Percentiles rank a stretch among this genome's conserved stretches.
Evolutionary conservation across 257 asterid genomes (phyloP).

Genomic region (Solanum chmielewskii): DNA sequence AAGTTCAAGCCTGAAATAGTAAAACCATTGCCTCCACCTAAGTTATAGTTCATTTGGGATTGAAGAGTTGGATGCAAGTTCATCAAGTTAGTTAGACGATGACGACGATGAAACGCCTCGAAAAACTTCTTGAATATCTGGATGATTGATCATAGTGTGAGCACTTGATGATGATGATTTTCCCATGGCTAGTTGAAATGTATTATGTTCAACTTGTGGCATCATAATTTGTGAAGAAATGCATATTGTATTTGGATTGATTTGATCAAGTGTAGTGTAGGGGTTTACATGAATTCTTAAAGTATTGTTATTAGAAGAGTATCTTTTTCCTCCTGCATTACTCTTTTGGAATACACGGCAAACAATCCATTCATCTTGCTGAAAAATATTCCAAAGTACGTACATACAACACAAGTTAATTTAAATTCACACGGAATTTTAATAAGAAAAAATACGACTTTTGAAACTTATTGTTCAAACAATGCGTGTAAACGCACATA

Average conservation of each 20-base stretch:
- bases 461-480: no score
- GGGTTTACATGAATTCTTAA: conserved; percentile 5
- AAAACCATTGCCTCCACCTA: conserved; percentile 24
- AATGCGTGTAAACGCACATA: neutral
- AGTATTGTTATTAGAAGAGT: conserved; percentile 45
- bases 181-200: conserved; percentile 23
- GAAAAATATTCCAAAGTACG: neutral
- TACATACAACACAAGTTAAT: neutral
- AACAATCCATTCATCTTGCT: conserved; percentile 97
- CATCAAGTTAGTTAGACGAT: conserved; percentile 7
- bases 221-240: conserved; percentile 33
- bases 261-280: conserved; percentile 28
- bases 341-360: conserved; percentile 90
- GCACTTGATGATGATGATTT: neutral
- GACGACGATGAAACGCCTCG: neutral
- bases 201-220: conserved; percentile 23
- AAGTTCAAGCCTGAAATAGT: conserved; percentile 69
- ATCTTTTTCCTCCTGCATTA: conserved; percentile 54
- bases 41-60: conserved; percentile 31
- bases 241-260: conserved; percentile 12
- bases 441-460: neutral
- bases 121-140: conserved; percentile 49
- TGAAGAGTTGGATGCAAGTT: conserved; percentile 31
- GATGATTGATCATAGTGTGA: conserved; percentile 29
- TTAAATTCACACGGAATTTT: neutral